phyloP scores from a whole-genome alignment of 805 yeast genomes.

The Schwanniomyces pseudopolymorphus region DNA sequence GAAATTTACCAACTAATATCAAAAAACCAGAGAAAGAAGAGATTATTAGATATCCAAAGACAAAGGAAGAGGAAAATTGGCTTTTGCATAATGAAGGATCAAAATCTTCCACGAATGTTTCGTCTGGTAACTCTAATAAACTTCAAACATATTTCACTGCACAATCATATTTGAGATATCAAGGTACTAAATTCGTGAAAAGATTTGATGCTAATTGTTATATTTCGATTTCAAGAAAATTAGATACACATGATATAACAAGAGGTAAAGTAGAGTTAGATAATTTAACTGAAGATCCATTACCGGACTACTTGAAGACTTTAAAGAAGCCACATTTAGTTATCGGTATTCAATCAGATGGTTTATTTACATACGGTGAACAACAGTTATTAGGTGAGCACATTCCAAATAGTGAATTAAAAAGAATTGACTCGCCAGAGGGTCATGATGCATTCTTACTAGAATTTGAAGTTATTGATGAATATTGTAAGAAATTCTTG shows the following conservation, averaged over 20 bases:
- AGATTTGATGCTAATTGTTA: constrained; percentile 97
- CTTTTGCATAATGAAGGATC: constrained; percentile 87
- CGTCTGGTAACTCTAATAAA: constrained; percentile 12
- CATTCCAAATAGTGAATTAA: constrained; percentile 67
- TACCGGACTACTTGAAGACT: constrained; percentile 54
- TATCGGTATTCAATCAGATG: constrained; percentile 90
- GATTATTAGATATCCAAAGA: constrained; percentile 41
- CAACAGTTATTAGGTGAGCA: constrained; percentile 79
- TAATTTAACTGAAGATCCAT: constrained; percentile 25
- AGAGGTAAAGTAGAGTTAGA: constrained; percentile 60
- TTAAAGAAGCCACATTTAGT: constrained; percentile 76
- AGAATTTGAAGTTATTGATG: constrained; percentile 82
- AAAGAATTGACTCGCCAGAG: constrained; percentile 83
- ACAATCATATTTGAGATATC: constrained; percentile 91
- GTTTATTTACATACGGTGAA: constrained; percentile 87
- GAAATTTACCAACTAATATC: constrained; percentile 45
- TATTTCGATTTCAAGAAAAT: constrained; percentile 86
- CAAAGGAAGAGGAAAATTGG: constrained; percentile 71
- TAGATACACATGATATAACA: constrained; percentile 93
- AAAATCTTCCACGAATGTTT: constrained; percentile 10
- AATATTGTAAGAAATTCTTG: constrained; percentile 67
- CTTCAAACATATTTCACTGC: constrained; percentile 83
- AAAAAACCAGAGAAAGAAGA: constrained; percentile 12
- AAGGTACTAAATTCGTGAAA: constrained; percentile 84
- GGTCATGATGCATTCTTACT: constrained; percentile 96